phyloP scores from a whole-genome alignment of 768 basidiomycete genomes.

The Suillus subalutaceus region DNA sequence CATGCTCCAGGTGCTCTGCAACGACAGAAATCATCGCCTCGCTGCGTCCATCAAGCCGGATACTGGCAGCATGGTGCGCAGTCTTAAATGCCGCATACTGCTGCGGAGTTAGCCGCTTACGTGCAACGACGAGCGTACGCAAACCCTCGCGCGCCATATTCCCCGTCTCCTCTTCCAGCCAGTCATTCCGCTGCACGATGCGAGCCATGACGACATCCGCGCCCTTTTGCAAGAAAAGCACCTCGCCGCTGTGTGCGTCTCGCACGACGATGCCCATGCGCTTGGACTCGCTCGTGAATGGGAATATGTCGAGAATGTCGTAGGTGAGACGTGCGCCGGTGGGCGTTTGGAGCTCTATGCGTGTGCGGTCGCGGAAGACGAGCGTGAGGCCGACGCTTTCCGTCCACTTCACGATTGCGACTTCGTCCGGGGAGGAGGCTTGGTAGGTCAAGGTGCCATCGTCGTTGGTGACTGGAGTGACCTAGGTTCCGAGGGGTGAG shows the following conservation, averaged over 20 bases:
- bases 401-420: constrained; percentile 98
- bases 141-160: constrained; percentile 99
- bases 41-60: constrained; percentile 76
- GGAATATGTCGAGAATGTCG: constrained; percentile 93
- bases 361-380: constrained; percentile 84
- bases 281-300: constrained; percentile 98
- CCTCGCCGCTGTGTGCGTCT: constrained; percentile 73
- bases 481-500: constrained; percentile 47
- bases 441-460: constrained; percentile 96
- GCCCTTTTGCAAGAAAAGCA: constrained; percentile 93
- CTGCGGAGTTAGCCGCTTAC: constrained; percentile 72
- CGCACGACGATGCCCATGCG: constrained; percentile 98
- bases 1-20: constrained; percentile 76
- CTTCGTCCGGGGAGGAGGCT: constrained; percentile 98
- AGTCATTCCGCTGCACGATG: constrained; percentile 96
- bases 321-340: constrained; percentile 65
- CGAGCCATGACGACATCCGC: constrained; percentile 98
- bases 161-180: constrained; percentile 97
- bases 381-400: constrained; percentile 92
- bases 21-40: constrained; percentile 82
- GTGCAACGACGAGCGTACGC: constrained; percentile 89
- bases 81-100: constrained; percentile 75
- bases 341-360: constrained; percentile 83
- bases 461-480: constrained; percentile 93
- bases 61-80: constrained; percentile 75